Conservation (phyloP, 805 yeast genomes). For the Lachancea dasiensis region DNA sequence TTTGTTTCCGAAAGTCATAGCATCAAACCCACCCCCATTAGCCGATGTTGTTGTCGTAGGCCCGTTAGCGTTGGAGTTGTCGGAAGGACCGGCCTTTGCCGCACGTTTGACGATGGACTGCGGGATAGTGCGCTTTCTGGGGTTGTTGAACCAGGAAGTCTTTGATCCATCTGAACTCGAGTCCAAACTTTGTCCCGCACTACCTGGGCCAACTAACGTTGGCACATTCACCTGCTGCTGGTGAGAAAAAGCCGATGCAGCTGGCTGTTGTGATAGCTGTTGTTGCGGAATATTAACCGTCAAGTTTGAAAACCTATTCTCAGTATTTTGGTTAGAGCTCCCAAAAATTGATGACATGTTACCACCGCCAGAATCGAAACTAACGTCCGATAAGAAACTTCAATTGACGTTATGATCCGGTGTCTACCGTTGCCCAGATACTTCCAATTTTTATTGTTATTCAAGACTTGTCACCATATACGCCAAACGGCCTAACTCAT, state of each 20-base stretch:
- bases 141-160: conserved; percentile 37
- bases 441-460: too few relatives aligned
- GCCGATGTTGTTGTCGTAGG: conserved; percentile 19
- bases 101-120: conserved; percentile 41
- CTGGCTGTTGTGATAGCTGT: conserved; percentile 17
- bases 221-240: conserved; percentile 24
- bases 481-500: too few relatives aligned
- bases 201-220: conserved; percentile 5
- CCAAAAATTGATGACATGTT: conserved; percentile 12
- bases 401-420: too few relatives aligned
- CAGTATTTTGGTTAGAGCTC: conserved; percentile 9
- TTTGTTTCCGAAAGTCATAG: conserved; percentile 36
- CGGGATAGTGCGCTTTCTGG: conserved; percentile 45
- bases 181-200: conserved; percentile 24
- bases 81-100: conserved; percentile 20
- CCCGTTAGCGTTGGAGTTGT: conserved; percentile 17
- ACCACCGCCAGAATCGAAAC: too few relatives aligned
- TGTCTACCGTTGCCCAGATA: too few relatives aligned
- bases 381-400: too few relatives aligned
- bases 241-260: conserved; percentile 22
- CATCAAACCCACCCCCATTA: conserved; percentile 33
- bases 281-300: conserved; percentile 21
- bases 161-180: conserved; percentile 29
- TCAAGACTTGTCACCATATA: too few relatives aligned
- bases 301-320: conserved; percentile 20